Percentiles rank a stretch among this genome's conserved stretches.
phyloP scores from a whole-genome alignment of 805 yeast genomes.

The Ogataea neopini region DNA sequence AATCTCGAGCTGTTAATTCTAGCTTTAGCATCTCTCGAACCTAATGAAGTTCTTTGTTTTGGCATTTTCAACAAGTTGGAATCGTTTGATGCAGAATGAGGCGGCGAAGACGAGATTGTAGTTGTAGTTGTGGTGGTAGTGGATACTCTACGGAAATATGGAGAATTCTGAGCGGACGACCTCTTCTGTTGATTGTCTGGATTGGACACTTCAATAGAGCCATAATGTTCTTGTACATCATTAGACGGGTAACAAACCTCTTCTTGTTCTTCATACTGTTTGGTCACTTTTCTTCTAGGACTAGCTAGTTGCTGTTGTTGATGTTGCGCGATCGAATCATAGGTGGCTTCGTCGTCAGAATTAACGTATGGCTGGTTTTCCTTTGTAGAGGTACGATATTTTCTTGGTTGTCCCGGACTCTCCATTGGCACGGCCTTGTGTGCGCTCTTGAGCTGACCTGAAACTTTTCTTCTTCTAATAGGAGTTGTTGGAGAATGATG shows the following conservation, averaged over 20 bases:
- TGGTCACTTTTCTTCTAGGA: slow-evolving; percentile 23
- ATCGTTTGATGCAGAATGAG: slow-evolving; percentile 23
- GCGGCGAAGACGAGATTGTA: slow-evolving; percentile 34
- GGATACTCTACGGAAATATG: slow-evolving; percentile 45
- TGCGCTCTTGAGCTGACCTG: slow-evolving; percentile 63
- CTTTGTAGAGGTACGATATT: slow-evolving; percentile 44
- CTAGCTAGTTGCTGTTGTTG: slow-evolving; percentile 27
- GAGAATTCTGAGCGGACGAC: slow-evolving; percentile 33
- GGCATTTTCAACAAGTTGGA: slow-evolving; percentile 24
- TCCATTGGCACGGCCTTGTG: slow-evolving; percentile 84
- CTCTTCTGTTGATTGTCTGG: slow-evolving; percentile 20
- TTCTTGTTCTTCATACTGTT: slow-evolving; percentile 24
- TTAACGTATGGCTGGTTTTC: slow-evolving; percentile 34
- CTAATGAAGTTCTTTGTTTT: slow-evolving; percentile 31
- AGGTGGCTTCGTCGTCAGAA: slow-evolving; percentile 38
- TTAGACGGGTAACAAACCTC: slow-evolving; percentile 34
- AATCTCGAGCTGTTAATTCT: slow-evolving; percentile 26
- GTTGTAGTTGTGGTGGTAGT: slow-evolving; percentile 54
- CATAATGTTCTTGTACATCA: slow-evolving; percentile 16
- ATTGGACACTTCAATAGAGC: slow-evolving; percentile 14
- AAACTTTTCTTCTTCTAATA: slow-evolving; percentile 66
- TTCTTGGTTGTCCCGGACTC: slow-evolving; percentile 97
- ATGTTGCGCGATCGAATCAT: slow-evolving; percentile 23
- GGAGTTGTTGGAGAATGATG: slow-evolving; percentile 64
- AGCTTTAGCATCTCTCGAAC: slow-evolving; percentile 21